A percentile compares a stretch with the other conserved stretches of the same genome.
Conservation (phyloP, 1,284 basidiomycete genomes). For the Puccinia coronata region DNA sequence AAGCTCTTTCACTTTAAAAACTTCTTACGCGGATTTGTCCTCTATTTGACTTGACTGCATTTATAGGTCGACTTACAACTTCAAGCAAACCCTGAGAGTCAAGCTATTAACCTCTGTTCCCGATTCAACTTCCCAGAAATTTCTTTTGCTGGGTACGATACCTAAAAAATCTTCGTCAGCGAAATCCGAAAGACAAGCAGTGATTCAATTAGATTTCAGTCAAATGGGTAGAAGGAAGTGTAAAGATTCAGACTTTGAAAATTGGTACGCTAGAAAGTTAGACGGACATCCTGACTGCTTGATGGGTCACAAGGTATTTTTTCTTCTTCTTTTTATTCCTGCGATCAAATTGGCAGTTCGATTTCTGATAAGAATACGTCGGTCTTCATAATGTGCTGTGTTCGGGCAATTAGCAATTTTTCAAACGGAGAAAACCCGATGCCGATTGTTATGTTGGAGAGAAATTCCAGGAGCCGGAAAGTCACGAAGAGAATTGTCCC, state of each 20-base stretch:
- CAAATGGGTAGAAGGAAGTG: conserved; percentile 72
- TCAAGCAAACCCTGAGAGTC: conserved; percentile 74
- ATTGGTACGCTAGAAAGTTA: conserved; percentile 76
- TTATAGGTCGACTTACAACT: conserved; percentile 67
- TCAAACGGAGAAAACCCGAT: conserved; percentile 76
- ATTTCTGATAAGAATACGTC: background rate
- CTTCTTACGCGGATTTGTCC: background rate
- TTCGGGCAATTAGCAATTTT: conserved; percentile 74
- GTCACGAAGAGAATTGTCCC: conserved; percentile 76
- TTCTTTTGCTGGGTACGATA: conserved; percentile 77
- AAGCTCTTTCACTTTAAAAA: conserved; percentile 13
- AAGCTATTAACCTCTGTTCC: conserved; percentile 78
- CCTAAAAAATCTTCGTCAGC: conserved; percentile 63
- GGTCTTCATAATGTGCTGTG: too few species aligned
- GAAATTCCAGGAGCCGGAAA: conserved; percentile 82
- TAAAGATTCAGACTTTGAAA: conserved; percentile 73
- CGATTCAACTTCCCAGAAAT: conserved; percentile 90
- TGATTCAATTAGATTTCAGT: conserved; percentile 82
- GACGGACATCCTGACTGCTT: conserved; percentile 73
- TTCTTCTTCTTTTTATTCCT: background rate
- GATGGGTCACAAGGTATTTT: conserved; percentile 84
- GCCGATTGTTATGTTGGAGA: conserved; percentile 89
- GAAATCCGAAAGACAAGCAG: conserved; percentile 68
- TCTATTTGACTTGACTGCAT: background rate
- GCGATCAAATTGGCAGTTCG: conserved; percentile 11